A percentile compares a stretch with the other conserved stretches of the same genome.
Conservation (phyloP, 176 grass and related monocot species). For the Phragmites australis region DNA sequence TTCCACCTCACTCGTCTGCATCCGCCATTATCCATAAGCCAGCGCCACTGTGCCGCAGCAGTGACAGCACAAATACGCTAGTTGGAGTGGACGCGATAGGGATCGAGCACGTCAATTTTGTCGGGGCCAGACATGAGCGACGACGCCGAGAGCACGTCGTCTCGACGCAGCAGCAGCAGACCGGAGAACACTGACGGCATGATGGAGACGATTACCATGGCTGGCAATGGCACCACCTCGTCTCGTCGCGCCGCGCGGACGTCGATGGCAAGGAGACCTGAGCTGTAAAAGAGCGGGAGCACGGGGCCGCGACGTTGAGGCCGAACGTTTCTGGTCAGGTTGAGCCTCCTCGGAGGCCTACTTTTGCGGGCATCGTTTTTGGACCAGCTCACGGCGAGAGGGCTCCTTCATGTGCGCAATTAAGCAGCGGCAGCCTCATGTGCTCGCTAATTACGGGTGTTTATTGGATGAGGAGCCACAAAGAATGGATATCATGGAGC, state of each 20-base stretch:
- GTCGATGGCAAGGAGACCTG: too few relatives aligned
- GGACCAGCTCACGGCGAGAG: slow-evolving; percentile 23
- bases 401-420: slow-evolving; percentile 27
- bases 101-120: not conserved
- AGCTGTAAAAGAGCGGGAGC: too few relatives aligned
- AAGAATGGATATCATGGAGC: not conserved
- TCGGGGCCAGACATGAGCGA: not conserved
- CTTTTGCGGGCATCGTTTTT: slow-evolving; percentile 31
- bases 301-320: too few relatives aligned
- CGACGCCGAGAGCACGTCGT: not conserved
- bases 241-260: too few relatives aligned
- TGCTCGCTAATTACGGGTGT: slow-evolving; percentile 29
- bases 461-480: not conserved
- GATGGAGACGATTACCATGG: not conserved
- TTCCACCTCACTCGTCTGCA: too few relatives aligned
- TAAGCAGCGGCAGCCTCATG: slow-evolving; percentile 23
- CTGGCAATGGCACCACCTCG: too few relatives aligned
- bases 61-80: not conserved
- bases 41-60: not conserved
- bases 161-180: not conserved
- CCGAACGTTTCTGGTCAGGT: not conserved
- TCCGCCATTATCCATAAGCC: too few relatives aligned
- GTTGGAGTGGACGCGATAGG: not conserved
- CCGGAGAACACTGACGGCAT: not conserved
- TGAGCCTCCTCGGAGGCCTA: not conserved